These are phyloP conservation scores for Corymbia maculata DNA, from an alignment of 345 rosid species.

Conservation along the genomic window DNA sequence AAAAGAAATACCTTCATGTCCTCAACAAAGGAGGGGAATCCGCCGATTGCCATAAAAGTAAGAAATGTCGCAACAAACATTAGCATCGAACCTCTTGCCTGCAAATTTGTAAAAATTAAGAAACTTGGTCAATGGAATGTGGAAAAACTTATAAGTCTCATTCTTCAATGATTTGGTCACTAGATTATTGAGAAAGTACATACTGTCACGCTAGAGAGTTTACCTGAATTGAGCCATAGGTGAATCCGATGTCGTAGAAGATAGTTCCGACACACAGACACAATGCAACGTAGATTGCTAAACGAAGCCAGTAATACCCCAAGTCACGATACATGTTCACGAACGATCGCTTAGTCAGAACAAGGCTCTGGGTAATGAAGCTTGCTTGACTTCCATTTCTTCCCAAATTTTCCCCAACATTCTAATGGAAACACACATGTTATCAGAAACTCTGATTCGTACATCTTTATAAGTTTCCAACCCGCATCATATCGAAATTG, in stretches of 20 bases:
- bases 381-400: constrained; percentile 12
- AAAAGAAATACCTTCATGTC: constrained; percentile 33
- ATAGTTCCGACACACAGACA: constrained; percentile 39
- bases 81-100: constrained; percentile 37
- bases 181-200: background rate
- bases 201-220: background rate
- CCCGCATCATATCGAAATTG: background rate
- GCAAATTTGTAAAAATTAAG: background rate
- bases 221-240: constrained; percentile 51
- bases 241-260: constrained; percentile 8
- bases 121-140: background rate
- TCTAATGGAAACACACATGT: background rate
- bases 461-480: background rate
- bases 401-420: background rate
- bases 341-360: constrained; percentile 36
- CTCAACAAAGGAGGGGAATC: constrained; percentile 54
- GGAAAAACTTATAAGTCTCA: background rate
- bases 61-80: constrained; percentile 38
- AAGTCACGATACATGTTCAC: constrained; percentile 54
- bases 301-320: constrained; percentile 59
- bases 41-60: constrained; percentile 48
- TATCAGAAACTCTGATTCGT: background rate
- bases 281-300: constrained; percentile 34
- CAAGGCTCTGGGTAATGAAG: constrained; percentile 22
- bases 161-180: background rate